phyloP scores from a whole-genome alignment of 73 alveolate genomes.

The Blepharisma stoltei region DNA sequence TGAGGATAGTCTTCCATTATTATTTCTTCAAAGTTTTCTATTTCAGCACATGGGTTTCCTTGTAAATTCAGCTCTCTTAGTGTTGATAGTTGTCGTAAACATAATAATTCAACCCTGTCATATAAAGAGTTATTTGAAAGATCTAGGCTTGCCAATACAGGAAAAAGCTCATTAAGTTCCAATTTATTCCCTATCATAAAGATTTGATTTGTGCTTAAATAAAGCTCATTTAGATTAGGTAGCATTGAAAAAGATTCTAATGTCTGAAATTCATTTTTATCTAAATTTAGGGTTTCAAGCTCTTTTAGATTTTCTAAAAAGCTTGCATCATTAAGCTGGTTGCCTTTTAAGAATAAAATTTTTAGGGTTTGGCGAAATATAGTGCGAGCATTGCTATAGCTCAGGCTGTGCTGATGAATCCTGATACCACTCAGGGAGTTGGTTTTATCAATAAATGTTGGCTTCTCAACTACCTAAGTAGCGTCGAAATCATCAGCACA shows the following conservation, averaged over 20 bases:
- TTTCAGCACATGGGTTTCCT: conserved; percentile 25
- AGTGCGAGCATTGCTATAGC: too few relatives aligned
- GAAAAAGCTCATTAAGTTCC: conserved; percentile 2
- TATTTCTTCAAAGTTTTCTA: neutral
- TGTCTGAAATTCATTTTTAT: neutral
- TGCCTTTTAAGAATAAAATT: neutral
- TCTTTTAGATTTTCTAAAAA: neutral
- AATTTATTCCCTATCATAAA: neutral
- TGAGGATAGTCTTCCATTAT: neutral
- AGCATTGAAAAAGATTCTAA: neutral
- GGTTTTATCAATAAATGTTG: too few relatives aligned
- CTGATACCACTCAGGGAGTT: too few relatives aligned
- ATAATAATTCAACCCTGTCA: neutral
- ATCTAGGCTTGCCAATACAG: neutral
- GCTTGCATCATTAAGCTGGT: neutral
- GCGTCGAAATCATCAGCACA: too few relatives aligned
- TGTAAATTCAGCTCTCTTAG: neutral
- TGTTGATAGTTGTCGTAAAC: neutral
- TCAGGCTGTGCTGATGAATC: too few relatives aligned
- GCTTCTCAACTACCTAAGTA: too few relatives aligned
- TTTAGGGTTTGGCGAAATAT: conserved; percentile 5
- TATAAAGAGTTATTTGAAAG: neutral
- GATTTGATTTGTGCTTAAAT: neutral
- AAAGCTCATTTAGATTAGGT: neutral
- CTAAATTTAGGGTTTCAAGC: conserved; percentile 4